Percentiles rank a stretch among this genome's conserved stretches.
Conservation (phyloP, 2,329 filamentous ascomycete genomes). For the Fusarium sp. region DNA sequence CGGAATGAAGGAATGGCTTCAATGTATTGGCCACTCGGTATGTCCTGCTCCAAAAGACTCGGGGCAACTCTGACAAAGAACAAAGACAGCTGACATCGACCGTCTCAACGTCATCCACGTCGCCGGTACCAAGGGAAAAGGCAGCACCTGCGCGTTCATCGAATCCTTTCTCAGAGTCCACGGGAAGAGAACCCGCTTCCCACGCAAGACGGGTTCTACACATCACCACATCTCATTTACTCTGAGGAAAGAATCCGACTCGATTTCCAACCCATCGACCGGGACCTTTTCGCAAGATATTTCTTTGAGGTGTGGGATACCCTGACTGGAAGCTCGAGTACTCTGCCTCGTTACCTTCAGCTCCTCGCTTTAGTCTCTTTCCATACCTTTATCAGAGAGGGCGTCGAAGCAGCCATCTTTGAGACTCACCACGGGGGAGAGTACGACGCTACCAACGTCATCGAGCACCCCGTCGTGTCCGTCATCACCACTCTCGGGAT, state of each 20-base stretch:
- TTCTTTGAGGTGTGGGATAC: background rate
- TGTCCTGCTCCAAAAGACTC: rapidly evolving
- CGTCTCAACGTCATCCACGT: background rate
- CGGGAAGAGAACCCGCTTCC: background rate
- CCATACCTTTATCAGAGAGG: background rate
- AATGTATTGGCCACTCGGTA: background rate
- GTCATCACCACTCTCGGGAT: background rate
- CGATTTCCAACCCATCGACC: background rate
- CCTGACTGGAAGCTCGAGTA: background rate
- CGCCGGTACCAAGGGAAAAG: background rate
- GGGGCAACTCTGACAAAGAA: background rate
- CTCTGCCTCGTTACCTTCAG: background rate
- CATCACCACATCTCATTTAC: background rate
- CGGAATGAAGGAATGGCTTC: background rate
- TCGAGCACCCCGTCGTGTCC: background rate
- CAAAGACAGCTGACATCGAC: background rate
- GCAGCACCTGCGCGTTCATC: background rate
- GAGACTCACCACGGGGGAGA: background rate
- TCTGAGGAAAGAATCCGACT: background rate
- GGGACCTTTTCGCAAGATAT: background rate
- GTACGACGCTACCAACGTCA: background rate
- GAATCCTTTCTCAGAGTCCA: background rate
- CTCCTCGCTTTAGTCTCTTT: background rate
- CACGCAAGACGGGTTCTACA: background rate
- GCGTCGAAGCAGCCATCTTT: background rate